phyloP scores from a whole-genome alignment of 768 basidiomycete genomes.

The Russula ochroleuca region DNA sequence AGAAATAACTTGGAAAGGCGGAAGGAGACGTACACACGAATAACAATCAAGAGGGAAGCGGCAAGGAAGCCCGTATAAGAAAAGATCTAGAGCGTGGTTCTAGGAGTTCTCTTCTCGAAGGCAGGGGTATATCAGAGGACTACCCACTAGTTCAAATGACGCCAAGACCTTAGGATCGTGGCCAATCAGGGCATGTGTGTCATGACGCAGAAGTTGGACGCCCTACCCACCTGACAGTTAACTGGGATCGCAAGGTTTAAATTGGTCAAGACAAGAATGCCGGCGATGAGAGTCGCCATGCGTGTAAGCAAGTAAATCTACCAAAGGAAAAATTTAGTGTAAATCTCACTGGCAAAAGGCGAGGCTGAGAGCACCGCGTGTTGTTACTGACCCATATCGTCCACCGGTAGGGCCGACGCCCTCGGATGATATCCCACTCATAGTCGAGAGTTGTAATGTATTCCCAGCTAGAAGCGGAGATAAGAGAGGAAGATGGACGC shows the following conservation, averaged over 20 bases:
- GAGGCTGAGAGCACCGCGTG: background rate
- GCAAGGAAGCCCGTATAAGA: background rate
- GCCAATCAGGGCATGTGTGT: background rate
- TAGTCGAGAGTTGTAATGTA: background rate
- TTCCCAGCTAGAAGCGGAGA: background rate
- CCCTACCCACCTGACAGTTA: background rate
- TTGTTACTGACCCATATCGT: constrained; percentile 10
- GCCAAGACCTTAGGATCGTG: background rate
- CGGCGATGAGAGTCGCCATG: background rate
- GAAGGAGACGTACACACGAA: background rate
- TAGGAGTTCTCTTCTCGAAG: background rate
- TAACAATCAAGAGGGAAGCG: background rate
- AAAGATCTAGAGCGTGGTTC: background rate
- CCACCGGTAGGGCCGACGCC: constrained; percentile 11
- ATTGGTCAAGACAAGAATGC: background rate
- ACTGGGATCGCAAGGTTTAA: background rate
- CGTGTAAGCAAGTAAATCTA: constrained; percentile 5
- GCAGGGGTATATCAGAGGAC: background rate
- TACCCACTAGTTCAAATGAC: background rate
- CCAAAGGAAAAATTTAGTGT: background rate
- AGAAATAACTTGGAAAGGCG: background rate
- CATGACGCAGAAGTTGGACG: background rate
- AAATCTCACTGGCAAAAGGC: too few relatives aligned
- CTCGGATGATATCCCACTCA: background rate
- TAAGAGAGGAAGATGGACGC: background rate